phyloP scores from a whole-genome alignment of 2,329 filamentous ascomycete genomes.

The Sclerotinia glacialis region DNA sequence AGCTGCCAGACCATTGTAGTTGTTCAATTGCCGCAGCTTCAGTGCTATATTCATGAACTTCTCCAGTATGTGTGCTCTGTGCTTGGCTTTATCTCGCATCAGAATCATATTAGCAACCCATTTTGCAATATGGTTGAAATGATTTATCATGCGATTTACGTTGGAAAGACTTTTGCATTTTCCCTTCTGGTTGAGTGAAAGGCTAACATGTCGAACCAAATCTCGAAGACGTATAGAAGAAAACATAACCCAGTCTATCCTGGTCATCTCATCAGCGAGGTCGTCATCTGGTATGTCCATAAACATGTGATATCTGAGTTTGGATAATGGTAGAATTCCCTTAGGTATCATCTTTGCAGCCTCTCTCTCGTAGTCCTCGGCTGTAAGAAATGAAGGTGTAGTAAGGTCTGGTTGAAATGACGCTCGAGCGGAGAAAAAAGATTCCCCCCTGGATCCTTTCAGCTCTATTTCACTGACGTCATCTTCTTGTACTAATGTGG shows the following conservation, averaged over 20 bases:
- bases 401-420: slow-evolving; percentile 31
- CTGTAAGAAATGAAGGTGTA: slow-evolving; percentile 53
- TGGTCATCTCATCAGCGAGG: slow-evolving; percentile 85
- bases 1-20: slow-evolving; percentile 95
- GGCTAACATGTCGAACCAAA: slow-evolving; percentile 83
- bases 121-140: slow-evolving; percentile 82
- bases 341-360: slow-evolving; percentile 69
- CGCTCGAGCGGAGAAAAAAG: slow-evolving; percentile 30
- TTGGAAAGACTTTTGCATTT: slow-evolving; percentile 76
- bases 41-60: slow-evolving; percentile 91
- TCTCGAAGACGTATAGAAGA: slow-evolving; percentile 91
- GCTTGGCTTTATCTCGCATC: slow-evolving; percentile 91
- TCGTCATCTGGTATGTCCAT: slow-evolving; percentile 84
- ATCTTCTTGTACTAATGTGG: slow-evolving; percentile 8
- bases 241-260: slow-evolving; percentile 98
- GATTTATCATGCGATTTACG: slow-evolving; percentile 89
- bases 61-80: slow-evolving; percentile 84
- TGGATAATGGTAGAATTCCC: slow-evolving; percentile 68
- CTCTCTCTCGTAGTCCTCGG: slow-evolving; percentile 78
- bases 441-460: slow-evolving; percentile 32
- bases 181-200: slow-evolving; percentile 68
- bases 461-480: slow-evolving; percentile 33
- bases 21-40: slow-evolving; percentile 86
- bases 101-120: slow-evolving; percentile 84
- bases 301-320: slow-evolving; percentile 83